These are phyloP conservation scores for Clarireedia hainanense DNA, from an alignment of 2,329 filamentous ascomycete species.

Conservation along the genomic window DNA sequence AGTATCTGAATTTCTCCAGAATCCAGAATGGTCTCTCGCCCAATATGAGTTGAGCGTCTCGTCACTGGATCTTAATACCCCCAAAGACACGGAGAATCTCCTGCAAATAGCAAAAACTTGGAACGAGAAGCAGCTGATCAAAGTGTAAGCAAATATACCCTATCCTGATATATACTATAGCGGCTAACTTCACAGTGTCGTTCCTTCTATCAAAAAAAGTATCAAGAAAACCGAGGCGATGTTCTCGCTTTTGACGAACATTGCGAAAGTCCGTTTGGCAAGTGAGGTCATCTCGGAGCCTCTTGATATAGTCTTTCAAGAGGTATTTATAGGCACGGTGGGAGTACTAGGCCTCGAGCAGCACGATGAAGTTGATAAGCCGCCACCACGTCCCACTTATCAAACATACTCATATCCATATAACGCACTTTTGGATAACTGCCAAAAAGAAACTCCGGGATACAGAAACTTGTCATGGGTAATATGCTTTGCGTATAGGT, in stretches of 20 bases:
- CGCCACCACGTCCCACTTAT: neutral
- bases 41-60: neutral
- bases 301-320: neutral
- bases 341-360: neutral
- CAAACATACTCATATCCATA: neutral
- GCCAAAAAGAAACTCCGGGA: neutral
- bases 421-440: neutral
- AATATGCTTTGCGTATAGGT: neutral
- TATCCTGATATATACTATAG: neutral
- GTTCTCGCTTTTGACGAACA: neutral
- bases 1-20: neutral
- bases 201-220: neutral
- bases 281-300: neutral
- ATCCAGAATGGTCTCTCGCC: neutral
- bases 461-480: neutral
- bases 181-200: neutral
- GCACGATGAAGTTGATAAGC: neutral
- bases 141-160: neutral
- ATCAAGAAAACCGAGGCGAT: neutral
- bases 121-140: neutral
- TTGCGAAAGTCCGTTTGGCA: neutral
- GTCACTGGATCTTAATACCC: neutral
- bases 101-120: neutral
- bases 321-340: neutral
- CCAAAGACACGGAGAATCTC: neutral